Percentiles rank a stretch among this genome's conserved stretches.
Conservation (phyloP, 345 rosid genomes). For the Microthlaspi erraticum region DNA sequence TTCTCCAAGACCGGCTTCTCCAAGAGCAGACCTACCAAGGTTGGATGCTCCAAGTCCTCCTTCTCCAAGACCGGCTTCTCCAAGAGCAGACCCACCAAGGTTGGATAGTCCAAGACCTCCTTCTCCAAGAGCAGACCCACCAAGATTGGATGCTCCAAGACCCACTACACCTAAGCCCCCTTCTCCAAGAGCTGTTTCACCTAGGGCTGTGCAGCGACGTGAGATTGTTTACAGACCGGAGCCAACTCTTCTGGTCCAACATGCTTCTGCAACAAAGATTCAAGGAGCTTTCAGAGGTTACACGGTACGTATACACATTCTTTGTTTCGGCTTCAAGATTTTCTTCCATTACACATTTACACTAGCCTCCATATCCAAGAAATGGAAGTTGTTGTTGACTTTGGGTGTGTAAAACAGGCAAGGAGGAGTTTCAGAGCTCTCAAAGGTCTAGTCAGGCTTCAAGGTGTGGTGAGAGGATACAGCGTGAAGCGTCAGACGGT, state of each 20-base stretch:
- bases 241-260: conserved; percentile 65
- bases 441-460: conserved; percentile 94
- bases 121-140: conserved; percentile 36
- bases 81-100: conserved; percentile 56
- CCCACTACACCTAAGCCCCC: conserved; percentile 59
- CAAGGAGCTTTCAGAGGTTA: conserved; percentile 89
- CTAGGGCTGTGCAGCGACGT: conserved; percentile 29
- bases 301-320: conserved; percentile 51
- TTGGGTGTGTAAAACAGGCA: conserved; percentile 54
- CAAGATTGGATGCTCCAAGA: conserved; percentile 27
- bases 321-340: conserved; percentile 22
- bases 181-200: conserved; percentile 54
- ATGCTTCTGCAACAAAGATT: conserved; percentile 85
- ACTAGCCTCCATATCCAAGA: conserved; percentile 5
- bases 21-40: conserved; percentile 56
- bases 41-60: conserved; percentile 24
- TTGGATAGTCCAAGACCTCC: conserved; percentile 20
- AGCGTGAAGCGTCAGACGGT: conserved; percentile 84
- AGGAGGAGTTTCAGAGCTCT: conserved; percentile 91
- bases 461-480: conserved; percentile 89
- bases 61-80: conserved; percentile 46
- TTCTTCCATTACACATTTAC: conserved; percentile 4
- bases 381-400: conserved; percentile 14
- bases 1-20: conserved; percentile 48
- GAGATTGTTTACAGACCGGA: conserved; percentile 66